Evolutionary conservation across 345 rosid genomes (phyloP), one percentile per base, ranked within the genome.

Genomic region (Mallotus nudiflorus): DNA sequence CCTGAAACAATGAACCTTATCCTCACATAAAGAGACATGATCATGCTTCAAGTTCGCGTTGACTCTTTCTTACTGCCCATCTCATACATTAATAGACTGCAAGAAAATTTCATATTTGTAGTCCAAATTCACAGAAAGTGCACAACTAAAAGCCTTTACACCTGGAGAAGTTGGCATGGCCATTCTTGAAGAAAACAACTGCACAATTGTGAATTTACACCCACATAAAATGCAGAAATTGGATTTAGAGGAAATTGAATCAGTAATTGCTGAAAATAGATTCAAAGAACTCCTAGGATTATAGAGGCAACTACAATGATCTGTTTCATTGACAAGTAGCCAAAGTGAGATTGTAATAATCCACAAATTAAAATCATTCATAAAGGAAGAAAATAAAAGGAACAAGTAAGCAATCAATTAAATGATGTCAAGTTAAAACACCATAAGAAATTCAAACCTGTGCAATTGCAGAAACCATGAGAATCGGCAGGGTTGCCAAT

Each of bases 401-500:
- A 37, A 65, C n/a, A 66, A 33, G 18, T 66, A 3, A 48, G 19
- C n/a, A 11, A n/a, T 5, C 65, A 20, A 64, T 64, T 13, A 56
- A 40, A 46, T 6, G 19, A 31, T 29, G 33, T 35, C 19, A 63
- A 31, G 51, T 42, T 4, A n/a, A 16, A 73, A 35, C 66, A 65
- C 4, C 52, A 73, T 68, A 71, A 67, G 62, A 9, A 25, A 69
- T 68, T 69, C 83, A 83, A 82, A 96, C 99, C 99, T 96, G 99
- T 42, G 99, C 99, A 67, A 91, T 56, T 61, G 99, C 99, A 73
- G 99, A 90, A 67, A 92, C 73, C 46, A 88, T 81, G 51, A 96
- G 97, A 69, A 96, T 31, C 27, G 99, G 99, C 44, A 91, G 76
- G 82, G 99, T 96, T 68, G 93, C 98, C 70, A 92, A 69, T 48